A percentile compares a stretch with the other conserved stretches of the same genome.
phyloP scores from a whole-genome alignment of 345 rosid genomes.

The Excoecaria cochinchinensis region DNA sequence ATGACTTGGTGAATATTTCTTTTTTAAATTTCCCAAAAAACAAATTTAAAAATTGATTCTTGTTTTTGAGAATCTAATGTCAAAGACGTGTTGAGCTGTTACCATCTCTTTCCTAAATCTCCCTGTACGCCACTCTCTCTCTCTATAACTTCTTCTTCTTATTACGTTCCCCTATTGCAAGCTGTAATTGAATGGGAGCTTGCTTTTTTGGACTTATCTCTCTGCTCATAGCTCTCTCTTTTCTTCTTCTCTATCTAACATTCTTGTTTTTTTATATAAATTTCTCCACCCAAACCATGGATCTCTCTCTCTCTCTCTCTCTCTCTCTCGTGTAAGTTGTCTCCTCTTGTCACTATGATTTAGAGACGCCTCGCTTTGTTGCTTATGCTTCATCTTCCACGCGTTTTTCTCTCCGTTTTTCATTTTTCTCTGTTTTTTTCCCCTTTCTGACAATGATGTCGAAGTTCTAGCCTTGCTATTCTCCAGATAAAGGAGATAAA shows the following conservation, averaged over 20 bases:
- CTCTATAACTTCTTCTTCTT: slow-evolving; percentile 4
- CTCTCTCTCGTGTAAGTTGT: neutral
- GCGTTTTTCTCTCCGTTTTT: slow-evolving; percentile 34
- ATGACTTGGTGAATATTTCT: neutral
- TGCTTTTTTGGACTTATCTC: slow-evolving; percentile 8
- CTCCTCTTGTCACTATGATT: slow-evolving; percentile 31
- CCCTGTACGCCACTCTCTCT: slow-evolving; percentile 17
- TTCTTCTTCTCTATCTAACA: neutral
- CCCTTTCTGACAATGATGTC: slow-evolving; percentile 43
- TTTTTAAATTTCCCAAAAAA: neutral
- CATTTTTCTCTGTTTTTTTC: neutral
- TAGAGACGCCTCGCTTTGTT: slow-evolving; percentile 31
- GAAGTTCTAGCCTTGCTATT: slow-evolving; percentile 26
- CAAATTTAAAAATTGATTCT: neutral
- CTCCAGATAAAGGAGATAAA: no score
- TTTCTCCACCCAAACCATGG: no score
- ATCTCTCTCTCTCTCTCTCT: neutral
- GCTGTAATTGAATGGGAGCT: slow-evolving; percentile 46
- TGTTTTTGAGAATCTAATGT: slow-evolving; percentile 16
- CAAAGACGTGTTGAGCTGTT: slow-evolving; percentile 78
- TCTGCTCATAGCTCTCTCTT: neutral
- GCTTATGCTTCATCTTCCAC: slow-evolving; percentile 29
- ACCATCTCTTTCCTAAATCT: slow-evolving; percentile 25
- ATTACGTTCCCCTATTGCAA: slow-evolving; percentile 25
- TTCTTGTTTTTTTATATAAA: slow-evolving; percentile 4